phyloP scores from a whole-genome alignment of 2,329 filamentous ascomycete genomes.

The Microdochium paspali region DNA sequence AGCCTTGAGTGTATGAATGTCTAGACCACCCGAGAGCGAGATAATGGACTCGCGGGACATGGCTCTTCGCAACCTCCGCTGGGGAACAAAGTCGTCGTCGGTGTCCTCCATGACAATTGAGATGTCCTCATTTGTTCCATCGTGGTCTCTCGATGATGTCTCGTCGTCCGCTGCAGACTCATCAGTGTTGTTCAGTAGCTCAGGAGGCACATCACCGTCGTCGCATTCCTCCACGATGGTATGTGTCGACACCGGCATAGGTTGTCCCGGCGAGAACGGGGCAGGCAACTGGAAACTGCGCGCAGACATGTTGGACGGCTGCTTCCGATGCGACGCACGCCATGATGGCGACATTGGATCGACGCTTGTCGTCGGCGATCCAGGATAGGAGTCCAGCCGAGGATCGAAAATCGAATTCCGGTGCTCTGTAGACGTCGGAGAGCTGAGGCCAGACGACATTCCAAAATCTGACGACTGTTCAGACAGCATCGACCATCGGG shows the following conservation, averaged over 20 bases:
- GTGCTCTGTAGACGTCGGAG: conserved; percentile 61
- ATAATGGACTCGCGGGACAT: conserved; percentile 83
- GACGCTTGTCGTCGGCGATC: conserved; percentile 71
- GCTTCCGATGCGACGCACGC: conserved; percentile 41
- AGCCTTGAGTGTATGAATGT: conserved; percentile 74
- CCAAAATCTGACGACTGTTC: conserved; percentile 54
- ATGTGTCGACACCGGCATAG: conserved; percentile 12
- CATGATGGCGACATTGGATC: conserved; percentile 57
- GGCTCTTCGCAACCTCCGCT: conserved; percentile 49
- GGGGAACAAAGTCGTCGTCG: conserved; percentile 25
- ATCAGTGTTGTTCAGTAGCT: conserved; percentile 21
- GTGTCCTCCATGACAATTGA: conserved; percentile 12
- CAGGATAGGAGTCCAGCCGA: conserved; percentile 59
- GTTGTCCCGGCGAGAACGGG: conserved; percentile 11
- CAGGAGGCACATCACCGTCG: conserved; percentile 19
- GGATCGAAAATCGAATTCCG: conserved; percentile 74
- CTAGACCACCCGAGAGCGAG: conserved; percentile 77
- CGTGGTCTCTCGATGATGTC: conserved; percentile 10
- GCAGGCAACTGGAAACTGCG: conserved; percentile 31
- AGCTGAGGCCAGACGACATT: conserved; percentile 68
- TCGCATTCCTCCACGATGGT: conserved; percentile 20
- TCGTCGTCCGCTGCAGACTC: conserved; percentile 23
- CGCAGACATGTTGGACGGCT: conserved; percentile 44
- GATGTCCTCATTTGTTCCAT: conserved; percentile 15
- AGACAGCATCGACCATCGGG: conserved; percentile 58